Conservation (phyloP, 768 basidiomycete species). For the Boletus coccyginus region DNA sequence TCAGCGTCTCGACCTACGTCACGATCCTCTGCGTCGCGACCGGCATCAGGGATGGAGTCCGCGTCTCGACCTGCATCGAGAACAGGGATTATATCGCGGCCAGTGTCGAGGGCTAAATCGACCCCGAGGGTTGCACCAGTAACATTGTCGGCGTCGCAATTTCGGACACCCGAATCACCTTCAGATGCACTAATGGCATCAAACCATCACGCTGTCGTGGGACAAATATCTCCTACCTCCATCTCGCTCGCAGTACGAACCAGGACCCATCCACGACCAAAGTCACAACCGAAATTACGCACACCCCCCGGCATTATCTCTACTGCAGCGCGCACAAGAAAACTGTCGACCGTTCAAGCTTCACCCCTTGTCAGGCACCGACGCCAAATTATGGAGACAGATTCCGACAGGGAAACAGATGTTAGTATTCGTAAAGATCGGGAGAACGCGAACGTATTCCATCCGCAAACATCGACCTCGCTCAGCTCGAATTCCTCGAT, state of each 20-base stretch:
- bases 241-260: background rate
- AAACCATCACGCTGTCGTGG: background rate
- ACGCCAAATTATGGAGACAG: slow-evolving; percentile 12
- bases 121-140: background rate
- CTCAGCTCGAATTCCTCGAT: slow-evolving; percentile 23
- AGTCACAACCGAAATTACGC: slow-evolving; percentile 36
- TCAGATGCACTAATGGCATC: background rate
- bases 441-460: background rate
- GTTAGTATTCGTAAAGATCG: background rate
- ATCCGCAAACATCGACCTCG: slow-evolving; percentile 16
- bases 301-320: slow-evolving; percentile 2
- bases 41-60: slow-evolving; percentile 13
- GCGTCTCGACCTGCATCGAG: slow-evolving; percentile 21
- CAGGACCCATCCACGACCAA: slow-evolving; percentile 26
- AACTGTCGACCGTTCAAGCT: slow-evolving; percentile 30
- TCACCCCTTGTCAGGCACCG: slow-evolving; percentile 23
- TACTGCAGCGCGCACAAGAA: slow-evolving; percentile 15
- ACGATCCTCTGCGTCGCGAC: slow-evolving; percentile 14
- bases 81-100: slow-evolving; percentile 10
- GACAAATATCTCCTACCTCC: background rate
- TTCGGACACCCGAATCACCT: background rate
- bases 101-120: slow-evolving; percentile 14
- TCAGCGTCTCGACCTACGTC: slow-evolving; percentile 19
- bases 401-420: background rate
- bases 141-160: background rate